A percentile compares a stretch with the other conserved stretches of the same genome.
Conservation (phyloP, 2,329 filamentous ascomycete genomes). For the Chrysoporthe austroafricana region DNA sequence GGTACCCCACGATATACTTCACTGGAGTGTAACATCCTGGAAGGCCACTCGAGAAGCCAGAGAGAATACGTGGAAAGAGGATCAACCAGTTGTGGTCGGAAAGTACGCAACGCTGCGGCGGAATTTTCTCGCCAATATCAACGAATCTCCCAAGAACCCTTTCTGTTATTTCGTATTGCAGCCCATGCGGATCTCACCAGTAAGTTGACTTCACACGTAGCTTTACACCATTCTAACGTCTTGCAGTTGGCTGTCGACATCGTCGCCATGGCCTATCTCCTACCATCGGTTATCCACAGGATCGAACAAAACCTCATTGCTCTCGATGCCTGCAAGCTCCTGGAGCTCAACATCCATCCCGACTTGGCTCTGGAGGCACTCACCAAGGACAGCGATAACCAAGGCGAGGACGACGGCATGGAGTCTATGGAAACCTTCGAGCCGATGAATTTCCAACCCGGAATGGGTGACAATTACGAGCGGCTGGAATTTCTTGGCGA, state of each 20-base stretch:
- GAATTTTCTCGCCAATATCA: constrained; percentile 75
- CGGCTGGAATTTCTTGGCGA: constrained; percentile 92
- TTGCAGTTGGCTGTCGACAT: constrained; percentile 67
- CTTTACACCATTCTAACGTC: constrained; percentile 29
- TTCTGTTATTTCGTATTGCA: constrained; percentile 75
- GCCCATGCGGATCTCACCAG: constrained; percentile 74
- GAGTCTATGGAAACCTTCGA: constrained; percentile 43
- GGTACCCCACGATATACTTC: constrained; percentile 65
- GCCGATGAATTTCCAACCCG: constrained; percentile 74
- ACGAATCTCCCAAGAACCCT: constrained; percentile 16
- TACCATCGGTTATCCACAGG: constrained; percentile 84
- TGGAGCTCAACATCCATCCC: constrained; percentile 68
- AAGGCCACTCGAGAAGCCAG: constrained; percentile 25
- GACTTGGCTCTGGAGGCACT: constrained; percentile 82
- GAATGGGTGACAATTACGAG: constrained; percentile 95
- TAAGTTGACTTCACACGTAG: constrained; percentile 47
- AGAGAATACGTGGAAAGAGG: constrained; percentile 55
- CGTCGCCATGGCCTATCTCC: constrained; percentile 73
- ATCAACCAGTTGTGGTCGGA: constrained; percentile 83
- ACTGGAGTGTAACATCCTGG: constrained; percentile 70
- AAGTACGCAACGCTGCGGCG: constrained; percentile 76
- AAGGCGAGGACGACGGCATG: constrained; percentile 65
- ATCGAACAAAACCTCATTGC: constrained; percentile 82
- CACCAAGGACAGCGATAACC: constrained; percentile 90
- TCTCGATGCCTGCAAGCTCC: constrained; percentile 69